phyloP scores from a whole-genome alignment of 2,329 filamentous ascomycete genomes.

The Pyrenochaeta sp. region DNA sequence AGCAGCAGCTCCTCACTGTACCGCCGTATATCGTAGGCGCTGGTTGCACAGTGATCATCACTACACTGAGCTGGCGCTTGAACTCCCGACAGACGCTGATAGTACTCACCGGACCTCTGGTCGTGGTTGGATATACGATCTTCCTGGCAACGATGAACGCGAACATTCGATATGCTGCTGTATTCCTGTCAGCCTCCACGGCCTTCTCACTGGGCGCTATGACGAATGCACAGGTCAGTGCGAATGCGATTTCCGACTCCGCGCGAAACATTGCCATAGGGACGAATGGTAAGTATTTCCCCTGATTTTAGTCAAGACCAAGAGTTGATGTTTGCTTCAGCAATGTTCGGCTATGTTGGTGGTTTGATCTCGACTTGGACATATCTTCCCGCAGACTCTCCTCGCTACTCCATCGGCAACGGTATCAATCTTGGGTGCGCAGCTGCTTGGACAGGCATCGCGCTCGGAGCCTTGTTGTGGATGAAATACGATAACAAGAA shows the following conservation, averaged over 20 bases:
- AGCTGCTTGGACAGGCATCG: slow-evolving; percentile 46
- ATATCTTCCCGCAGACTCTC: slow-evolving; percentile 67
- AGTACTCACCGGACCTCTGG: slow-evolving; percentile 63
- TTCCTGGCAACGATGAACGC: slow-evolving; percentile 64
- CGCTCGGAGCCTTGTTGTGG: slow-evolving; percentile 58
- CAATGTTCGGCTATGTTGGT: slow-evolving; percentile 75
- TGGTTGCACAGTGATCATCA: slow-evolving; percentile 68
- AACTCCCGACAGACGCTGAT: slow-evolving; percentile 68
- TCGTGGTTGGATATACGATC: slow-evolving; percentile 73
- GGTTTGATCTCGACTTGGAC: slow-evolving; percentile 70
- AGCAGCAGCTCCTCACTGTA: slow-evolving; percentile 72
- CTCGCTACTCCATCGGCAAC: slow-evolving; percentile 72
- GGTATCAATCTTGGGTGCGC: slow-evolving; percentile 66
- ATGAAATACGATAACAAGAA: slow-evolving; percentile 68
- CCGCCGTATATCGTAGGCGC: slow-evolving; percentile 72
- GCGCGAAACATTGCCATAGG: slow-evolving; percentile 55
- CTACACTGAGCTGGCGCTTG: slow-evolving; percentile 65
- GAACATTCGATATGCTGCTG: slow-evolving; percentile 68
- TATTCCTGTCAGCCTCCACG: slow-evolving; percentile 69
- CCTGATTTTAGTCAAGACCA: too few relatives aligned
- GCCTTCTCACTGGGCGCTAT: slow-evolving; percentile 69
- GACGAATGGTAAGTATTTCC: slow-evolving; percentile 7
- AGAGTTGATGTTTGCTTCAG: not conserved
- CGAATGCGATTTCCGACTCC: slow-evolving; percentile 75
- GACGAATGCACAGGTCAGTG: slow-evolving; percentile 69